Evolutionary conservation across 345 rosid genomes (phyloP).

Genomic region (Pugionium dolabratum): DNA sequence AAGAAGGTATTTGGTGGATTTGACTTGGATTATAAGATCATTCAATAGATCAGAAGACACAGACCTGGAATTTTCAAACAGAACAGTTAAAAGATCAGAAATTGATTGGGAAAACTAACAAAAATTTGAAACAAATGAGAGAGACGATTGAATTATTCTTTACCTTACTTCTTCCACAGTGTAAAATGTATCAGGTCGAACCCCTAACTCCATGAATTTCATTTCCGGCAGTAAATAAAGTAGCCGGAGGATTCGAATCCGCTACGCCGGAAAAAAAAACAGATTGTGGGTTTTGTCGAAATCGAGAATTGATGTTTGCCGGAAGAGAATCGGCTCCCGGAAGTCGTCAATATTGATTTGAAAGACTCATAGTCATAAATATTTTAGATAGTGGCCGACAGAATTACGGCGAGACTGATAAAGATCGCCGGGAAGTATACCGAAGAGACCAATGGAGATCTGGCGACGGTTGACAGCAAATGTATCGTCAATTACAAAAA

Average conservation of each 20-base stretch:
- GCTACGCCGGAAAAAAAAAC: slow-evolving; percentile 22
- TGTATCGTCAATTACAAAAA: too few species aligned
- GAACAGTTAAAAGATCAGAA: slow-evolving; percentile 12
- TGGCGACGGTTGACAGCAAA: neutral
- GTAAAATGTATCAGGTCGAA: slow-evolving; percentile 87
- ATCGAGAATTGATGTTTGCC: neutral
- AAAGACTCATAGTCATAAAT: neutral
- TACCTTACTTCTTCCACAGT: slow-evolving; percentile 85
- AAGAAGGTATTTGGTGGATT: slow-evolving; percentile 80
- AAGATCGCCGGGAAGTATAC: slow-evolving; percentile 14
- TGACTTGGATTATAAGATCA: slow-evolving; percentile 83
- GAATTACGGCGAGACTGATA: slow-evolving; percentile 5
- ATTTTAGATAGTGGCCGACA: neutral
- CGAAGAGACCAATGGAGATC: neutral
- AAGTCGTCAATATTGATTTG: neutral
- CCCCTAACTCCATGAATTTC: slow-evolving; percentile 98
- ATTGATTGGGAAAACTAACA: neutral
- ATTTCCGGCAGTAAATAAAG: slow-evolving; percentile 40
- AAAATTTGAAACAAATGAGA: neutral
- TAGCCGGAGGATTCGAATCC: slow-evolving; percentile 11
- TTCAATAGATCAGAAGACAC: slow-evolving; percentile 88
- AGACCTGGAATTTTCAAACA: slow-evolving; percentile 55
- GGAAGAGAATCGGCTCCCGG: neutral
- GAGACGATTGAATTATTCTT: slow-evolving; percentile 8
- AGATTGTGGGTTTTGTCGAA: neutral